A percentile compares a stretch with the other conserved stretches of the same genome.
Conservation (phyloP, 2,329 filamentous ascomycete species). For the Penicillium sp. region DNA sequence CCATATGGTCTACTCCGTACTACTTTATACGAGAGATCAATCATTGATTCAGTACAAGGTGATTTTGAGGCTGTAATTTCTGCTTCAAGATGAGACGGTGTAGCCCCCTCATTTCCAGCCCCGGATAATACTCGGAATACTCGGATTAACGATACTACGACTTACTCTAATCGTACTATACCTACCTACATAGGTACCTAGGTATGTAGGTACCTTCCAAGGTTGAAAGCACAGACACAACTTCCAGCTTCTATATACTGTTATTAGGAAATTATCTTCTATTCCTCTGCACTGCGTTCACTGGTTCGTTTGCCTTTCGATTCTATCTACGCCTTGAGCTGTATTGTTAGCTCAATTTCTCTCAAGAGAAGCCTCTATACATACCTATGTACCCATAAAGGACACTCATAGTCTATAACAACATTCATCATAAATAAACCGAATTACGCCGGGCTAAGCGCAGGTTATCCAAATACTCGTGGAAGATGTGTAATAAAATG, state of each 20-base stretch:
- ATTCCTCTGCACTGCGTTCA: neutral
- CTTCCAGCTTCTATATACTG: neutral
- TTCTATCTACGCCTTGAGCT: neutral
- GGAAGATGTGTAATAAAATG: neutral
- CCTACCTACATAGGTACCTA: too few species aligned
- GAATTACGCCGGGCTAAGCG: neutral
- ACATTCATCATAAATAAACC: neutral
- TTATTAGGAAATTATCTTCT: neutral
- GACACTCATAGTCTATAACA: neutral
- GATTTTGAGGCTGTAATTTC: neutral
- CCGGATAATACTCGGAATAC: slow-evolving; percentile 5
- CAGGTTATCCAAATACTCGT: neutral
- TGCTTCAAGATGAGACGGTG: slow-evolving; percentile 10
- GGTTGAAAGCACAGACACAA: neutral
- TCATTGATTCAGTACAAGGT: neutral
- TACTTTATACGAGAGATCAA: neutral
- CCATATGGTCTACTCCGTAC: too few species aligned
- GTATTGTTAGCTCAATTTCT: neutral
- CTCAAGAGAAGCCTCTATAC: neutral
- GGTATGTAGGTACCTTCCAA: too few species aligned
- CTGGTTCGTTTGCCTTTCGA: neutral
- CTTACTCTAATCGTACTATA: neutral
- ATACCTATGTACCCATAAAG: neutral
- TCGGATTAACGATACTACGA: neutral
- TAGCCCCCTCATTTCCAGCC: slow-evolving; percentile 6